Percentiles rank a stretch among this genome's conserved stretches.
These are phyloP conservation scores for Sisymbrium irio DNA, from an alignment of 345 rosid genomes.

Conservation along the genomic window DNA sequence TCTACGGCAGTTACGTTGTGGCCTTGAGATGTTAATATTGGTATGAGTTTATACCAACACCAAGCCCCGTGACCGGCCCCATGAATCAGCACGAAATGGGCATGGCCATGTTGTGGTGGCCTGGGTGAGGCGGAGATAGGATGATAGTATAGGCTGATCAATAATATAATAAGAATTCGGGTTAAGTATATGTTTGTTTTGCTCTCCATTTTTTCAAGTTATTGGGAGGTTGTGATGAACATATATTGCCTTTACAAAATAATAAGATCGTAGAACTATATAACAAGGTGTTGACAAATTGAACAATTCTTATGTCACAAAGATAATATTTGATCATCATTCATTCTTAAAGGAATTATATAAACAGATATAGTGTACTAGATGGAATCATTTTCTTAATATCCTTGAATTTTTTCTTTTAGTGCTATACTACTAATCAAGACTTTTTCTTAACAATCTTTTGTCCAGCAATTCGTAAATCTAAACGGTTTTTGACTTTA, in stretches of 20 bases:
- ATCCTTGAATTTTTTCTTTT: background rate
- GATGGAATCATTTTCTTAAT: background rate
- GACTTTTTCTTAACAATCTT: background rate
- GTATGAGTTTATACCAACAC: conserved; percentile 31
- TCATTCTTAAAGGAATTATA: conserved; percentile 8
- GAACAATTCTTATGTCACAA: conserved; percentile 15
- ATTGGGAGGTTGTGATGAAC: conserved; percentile 10
- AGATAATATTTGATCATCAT: background rate
- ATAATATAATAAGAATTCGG: conserved; percentile 4
- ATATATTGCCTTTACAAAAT: conserved; percentile 2
- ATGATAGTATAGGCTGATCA: background rate
- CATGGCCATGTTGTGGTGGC: background rate
- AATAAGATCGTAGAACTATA: background rate
- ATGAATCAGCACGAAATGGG: conserved; percentile 24
- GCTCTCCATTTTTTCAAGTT: conserved; percentile 1
- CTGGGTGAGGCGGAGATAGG: background rate
- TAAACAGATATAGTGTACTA: background rate
- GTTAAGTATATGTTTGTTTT: conserved; percentile 11
- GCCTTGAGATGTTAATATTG: conserved; percentile 22
- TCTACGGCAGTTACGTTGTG: conserved; percentile 15
- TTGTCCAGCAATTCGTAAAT: background rate
- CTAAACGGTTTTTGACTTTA: background rate
- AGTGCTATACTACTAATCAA: background rate
- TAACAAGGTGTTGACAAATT: conserved; percentile 20
- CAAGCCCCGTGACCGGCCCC: conserved; percentile 26